Evolutionary conservation across 108 stramenopile genomes (phyloP), one percentile per base, ranked within the genome.

Genomic region (Cyclotella atomus): DNA sequence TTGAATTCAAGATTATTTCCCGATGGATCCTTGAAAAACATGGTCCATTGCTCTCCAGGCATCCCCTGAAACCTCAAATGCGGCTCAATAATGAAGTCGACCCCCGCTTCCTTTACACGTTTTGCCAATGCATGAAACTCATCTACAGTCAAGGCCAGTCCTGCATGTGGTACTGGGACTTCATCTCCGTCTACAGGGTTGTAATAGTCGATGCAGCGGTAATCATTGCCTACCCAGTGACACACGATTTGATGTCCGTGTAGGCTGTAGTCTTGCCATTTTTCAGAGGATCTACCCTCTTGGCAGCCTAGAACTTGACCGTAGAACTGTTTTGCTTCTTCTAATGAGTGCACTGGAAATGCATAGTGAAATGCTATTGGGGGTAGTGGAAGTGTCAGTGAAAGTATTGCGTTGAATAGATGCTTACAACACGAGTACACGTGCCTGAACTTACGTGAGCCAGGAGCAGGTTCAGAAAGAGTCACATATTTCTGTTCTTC

Each of bases 141-240:
- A 0, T 85, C 87, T 1, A 89, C 96, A 10, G 97, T 95, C 64
- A 99, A 71, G 0, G 95, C 97, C 29, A 97, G 69, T 10, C 98
- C 98, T 34, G 91, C 84, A 84, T 99, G 99, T 3, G 97, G 97
- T 12, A 99, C 99, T 9, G 99, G 99, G 0, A 99, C 98, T 56
- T 98, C 97, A 71, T 99, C 97, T 33, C 97, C 97, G 75, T 99
- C 99, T 19, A 99, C 99, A 14, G 99, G 99, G 59, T 99, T 99
- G 92, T 84, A 94, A 61, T 89, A 97, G 73, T 99, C 99, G 19
- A 83, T 80, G 70, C 95, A 97, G 25, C 96, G 87, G 62, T 98
- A 99, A 53, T 97, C 88, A 20, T 85, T 44, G 9, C 97, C 95
- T 12, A 96, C 99, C 91, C 90, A 96, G 71, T 98, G 97, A 59